phyloP scores from a whole-genome alignment of 495 filamentous ascomycete genomes.

The Penicillium salamii region DNA sequence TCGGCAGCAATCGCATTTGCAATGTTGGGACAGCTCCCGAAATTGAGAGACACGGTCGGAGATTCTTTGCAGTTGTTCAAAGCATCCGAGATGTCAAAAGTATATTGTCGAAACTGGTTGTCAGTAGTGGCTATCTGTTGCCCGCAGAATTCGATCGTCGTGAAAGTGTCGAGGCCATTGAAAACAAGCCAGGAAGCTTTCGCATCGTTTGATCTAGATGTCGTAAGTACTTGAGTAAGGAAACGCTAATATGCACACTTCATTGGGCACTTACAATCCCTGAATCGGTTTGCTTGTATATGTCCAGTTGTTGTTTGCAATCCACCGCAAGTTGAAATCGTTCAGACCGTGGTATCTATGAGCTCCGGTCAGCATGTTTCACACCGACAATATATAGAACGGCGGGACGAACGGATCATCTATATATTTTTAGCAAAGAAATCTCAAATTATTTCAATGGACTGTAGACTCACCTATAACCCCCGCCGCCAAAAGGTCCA shows the following conservation, averaged over 20 bases:
- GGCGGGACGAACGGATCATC: slow-evolving; percentile 44
- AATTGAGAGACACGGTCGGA: slow-evolving; percentile 49
- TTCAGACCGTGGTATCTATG: slow-evolving; percentile 53
- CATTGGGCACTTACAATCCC: slow-evolving; percentile 50
- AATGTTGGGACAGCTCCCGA: slow-evolving; percentile 54
- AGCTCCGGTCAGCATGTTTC: slow-evolving; percentile 3
- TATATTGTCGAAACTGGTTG: slow-evolving; percentile 71
- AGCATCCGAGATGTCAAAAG: slow-evolving; percentile 59
- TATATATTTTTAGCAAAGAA: slow-evolving; percentile 16
- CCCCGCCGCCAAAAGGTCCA: slow-evolving; percentile 54
- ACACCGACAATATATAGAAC: slow-evolving; percentile 13
- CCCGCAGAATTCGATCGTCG: slow-evolving; percentile 59
- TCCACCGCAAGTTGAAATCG: slow-evolving; percentile 62
- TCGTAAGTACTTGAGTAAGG: no score
- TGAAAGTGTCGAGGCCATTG: slow-evolving; percentile 66
- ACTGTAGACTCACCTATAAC: slow-evolving; percentile 46
- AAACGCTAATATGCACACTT: no score
- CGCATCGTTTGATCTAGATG: slow-evolving; percentile 15
- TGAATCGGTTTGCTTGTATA: slow-evolving; percentile 53
- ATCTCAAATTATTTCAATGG: no score
- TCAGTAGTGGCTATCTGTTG: slow-evolving; percentile 60
- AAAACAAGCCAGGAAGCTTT: slow-evolving; percentile 56
- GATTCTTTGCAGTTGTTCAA: slow-evolving; percentile 42
- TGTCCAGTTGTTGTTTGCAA: slow-evolving; percentile 59
- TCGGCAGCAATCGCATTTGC: slow-evolving; percentile 52